Percentiles rank a stretch among this genome's conserved stretches.
Evolutionary conservation across 1,139 yeast species (phyloP).

Genomic region (Suhomyces maxii): DNA sequence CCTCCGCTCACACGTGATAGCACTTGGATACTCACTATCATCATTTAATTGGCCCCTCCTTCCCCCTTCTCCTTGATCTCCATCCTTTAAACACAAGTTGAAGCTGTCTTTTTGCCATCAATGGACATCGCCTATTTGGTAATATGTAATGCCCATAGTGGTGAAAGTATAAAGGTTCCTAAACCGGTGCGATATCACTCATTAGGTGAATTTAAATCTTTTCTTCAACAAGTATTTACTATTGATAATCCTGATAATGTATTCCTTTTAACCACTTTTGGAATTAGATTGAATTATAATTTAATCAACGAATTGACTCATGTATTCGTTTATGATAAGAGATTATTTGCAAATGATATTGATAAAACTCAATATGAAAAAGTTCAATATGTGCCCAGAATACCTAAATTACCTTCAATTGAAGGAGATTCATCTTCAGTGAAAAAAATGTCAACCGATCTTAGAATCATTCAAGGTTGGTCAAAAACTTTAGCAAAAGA

Average conservation of each 20-base stretch:
- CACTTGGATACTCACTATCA: not conserved
- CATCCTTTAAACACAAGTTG: too few species aligned
- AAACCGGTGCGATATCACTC: constrained; percentile 46
- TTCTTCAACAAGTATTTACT: constrained; percentile 17
- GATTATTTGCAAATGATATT: constrained; percentile 36
- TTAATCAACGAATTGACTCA: constrained; percentile 49
- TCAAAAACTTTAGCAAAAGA: constrained; percentile 25
- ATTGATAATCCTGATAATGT: constrained; percentile 38
- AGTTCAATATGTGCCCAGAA: constrained; percentile 4
- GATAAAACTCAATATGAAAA: constrained; percentile 1
- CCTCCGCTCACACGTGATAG: not conserved
- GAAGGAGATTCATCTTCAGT: constrained; percentile 1
- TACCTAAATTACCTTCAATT: constrained; percentile 12
- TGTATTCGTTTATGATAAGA: constrained; percentile 60
- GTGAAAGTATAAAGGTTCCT: constrained; percentile 34
- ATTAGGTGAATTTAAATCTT: constrained; percentile 20
- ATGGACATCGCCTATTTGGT: constrained; percentile 26
- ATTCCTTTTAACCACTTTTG: constrained; percentile 65
- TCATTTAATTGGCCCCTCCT: not conserved
- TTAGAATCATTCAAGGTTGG: constrained; percentile 32
- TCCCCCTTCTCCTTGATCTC: too few species aligned
- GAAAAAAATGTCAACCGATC: constrained; percentile 22
- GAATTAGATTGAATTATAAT: constrained; percentile 56
- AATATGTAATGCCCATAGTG: constrained; percentile 45
- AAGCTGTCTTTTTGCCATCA: constrained; percentile 4